Evolutionary conservation across 192 early-diverging fungal species (phyloP).

Genomic region (Dispira simplex): DNA sequence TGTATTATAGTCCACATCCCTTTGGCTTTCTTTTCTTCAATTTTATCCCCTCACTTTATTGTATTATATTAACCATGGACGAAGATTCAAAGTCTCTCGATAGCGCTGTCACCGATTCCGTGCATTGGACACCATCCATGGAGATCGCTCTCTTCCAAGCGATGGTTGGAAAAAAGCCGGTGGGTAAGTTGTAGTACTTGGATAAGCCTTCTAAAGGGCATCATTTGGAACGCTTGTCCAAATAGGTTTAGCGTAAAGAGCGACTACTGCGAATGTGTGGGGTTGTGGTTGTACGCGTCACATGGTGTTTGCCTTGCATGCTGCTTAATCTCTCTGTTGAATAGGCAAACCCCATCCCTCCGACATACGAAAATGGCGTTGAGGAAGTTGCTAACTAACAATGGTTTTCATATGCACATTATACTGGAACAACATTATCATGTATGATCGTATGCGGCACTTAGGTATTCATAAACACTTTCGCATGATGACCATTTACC

Average conservation of each 20-base stretch:
- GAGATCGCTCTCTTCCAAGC: constrained; percentile 10
- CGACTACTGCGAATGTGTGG: no score
- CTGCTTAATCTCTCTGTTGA: not conserved
- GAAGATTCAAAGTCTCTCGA: constrained; percentile 7
- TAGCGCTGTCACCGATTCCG: constrained; percentile 4
- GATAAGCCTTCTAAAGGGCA: no score
- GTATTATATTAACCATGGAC: constrained; percentile 3
- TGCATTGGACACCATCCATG: constrained; percentile 5
- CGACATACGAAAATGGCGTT: not conserved
- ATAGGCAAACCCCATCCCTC: not conserved
- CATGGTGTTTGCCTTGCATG: not conserved
- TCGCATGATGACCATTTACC: constrained; percentile 7
- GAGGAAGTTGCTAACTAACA: not conserved
- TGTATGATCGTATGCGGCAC: not conserved
- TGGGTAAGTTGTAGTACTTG: not conserved
- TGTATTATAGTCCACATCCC: no score
- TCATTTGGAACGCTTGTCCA: no score
- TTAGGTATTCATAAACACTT: constrained; percentile 8
- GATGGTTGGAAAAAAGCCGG: constrained; percentile 3
- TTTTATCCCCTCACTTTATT: not conserved
- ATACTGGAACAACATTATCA: not conserved
- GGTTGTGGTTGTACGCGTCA: not conserved
- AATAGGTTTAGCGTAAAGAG: no score
- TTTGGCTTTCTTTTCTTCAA: no score
- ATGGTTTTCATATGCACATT: not conserved